A percentile compares a stretch with the other conserved stretches of the same genome.
Evolutionary conservation across 1,139 yeast genomes (phyloP).

Genomic region (Saccharomyces pastorianus): DNA sequence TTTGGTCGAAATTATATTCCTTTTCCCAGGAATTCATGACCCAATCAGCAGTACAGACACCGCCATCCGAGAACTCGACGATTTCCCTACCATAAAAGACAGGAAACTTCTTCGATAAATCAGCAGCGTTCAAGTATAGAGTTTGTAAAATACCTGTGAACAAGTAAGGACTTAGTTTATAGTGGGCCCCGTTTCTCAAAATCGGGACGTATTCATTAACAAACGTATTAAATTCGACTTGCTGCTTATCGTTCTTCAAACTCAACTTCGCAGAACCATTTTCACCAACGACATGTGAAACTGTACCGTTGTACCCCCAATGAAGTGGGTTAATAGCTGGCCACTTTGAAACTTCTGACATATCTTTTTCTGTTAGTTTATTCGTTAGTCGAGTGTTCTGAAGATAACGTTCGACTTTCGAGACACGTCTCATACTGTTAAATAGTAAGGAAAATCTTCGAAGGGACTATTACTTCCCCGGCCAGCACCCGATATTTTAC

Average conservation of each 20-base stretch:
- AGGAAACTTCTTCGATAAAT: conserved; percentile 43
- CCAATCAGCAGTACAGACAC: conserved; percentile 73
- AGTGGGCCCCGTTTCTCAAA: conserved; percentile 38
- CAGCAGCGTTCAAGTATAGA: conserved; percentile 50
- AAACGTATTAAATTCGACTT: conserved; percentile 33
- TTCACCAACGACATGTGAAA: conserved; percentile 30
- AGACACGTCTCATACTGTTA: background rate
- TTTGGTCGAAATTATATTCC: conserved; percentile 33
- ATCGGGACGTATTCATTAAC: conserved; percentile 39
- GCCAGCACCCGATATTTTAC: background rate
- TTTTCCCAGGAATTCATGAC: conserved; percentile 38
- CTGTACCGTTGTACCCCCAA: conserved; percentile 40
- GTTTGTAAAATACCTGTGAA: conserved; percentile 77
- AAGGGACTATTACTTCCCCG: background rate
- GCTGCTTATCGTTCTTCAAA: conserved; percentile 27
- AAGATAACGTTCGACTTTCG: background rate
- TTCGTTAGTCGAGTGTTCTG: conserved; percentile 1
- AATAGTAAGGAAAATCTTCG: background rate
- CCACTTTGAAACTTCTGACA: conserved; percentile 3
- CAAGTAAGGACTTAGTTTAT: conserved; percentile 54
- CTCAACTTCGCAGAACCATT: conserved; percentile 31
- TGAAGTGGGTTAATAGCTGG: conserved; percentile 30
- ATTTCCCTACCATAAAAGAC: conserved; percentile 75
- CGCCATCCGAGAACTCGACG: conserved; percentile 52
- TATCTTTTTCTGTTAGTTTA: background rate